phyloP scores from a whole-genome alignment of 345 rosid species.

The Aquilaria sinensis region DNA sequence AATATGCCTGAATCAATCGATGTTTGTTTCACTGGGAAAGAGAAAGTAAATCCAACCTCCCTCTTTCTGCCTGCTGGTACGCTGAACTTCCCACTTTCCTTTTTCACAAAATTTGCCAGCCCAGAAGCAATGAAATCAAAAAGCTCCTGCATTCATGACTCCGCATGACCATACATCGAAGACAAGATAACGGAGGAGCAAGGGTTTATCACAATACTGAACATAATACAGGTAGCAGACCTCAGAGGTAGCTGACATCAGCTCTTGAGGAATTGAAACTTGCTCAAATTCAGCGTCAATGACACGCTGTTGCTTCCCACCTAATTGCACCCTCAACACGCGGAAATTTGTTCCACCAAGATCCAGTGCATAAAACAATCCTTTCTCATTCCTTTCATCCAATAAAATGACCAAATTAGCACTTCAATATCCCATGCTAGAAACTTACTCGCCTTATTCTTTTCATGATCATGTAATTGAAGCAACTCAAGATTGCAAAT shows the following conservation, averaged over 20 bases:
- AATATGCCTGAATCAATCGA: conserved; percentile 74
- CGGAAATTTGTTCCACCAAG: conserved; percentile 89
- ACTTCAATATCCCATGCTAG: too few species aligned
- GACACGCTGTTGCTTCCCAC: conserved; percentile 57
- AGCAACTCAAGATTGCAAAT: background rate
- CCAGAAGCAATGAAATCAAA: conserved; percentile 73
- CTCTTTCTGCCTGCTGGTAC: conserved; percentile 52
- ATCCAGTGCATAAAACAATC: conserved; percentile 86
- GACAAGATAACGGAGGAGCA: background rate
- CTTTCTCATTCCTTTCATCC: conserved; percentile 60
- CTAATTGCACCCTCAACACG: conserved; percentile 67
- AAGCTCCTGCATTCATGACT: conserved; percentile 42
- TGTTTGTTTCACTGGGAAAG: conserved; percentile 77
- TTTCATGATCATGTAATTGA: too few species aligned
- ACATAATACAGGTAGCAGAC: conserved; percentile 20
- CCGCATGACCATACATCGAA: too few species aligned
- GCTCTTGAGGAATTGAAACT: conserved; percentile 61
- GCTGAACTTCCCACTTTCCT: conserved; percentile 46
- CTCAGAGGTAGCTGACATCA: conserved; percentile 76
- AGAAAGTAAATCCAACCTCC: conserved; percentile 84
- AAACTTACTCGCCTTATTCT: too few species aligned
- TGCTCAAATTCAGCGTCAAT: conserved; percentile 63
- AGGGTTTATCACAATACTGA: background rate
- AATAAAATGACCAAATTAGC: background rate
- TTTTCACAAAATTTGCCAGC: conserved; percentile 45